Percentiles rank a stretch among this genome's conserved stretches.
These are phyloP conservation scores for Westerdykella aurantiaca DNA, from an alignment of 2,329 filamentous ascomycete species.

Conservation along the genomic window DNA sequence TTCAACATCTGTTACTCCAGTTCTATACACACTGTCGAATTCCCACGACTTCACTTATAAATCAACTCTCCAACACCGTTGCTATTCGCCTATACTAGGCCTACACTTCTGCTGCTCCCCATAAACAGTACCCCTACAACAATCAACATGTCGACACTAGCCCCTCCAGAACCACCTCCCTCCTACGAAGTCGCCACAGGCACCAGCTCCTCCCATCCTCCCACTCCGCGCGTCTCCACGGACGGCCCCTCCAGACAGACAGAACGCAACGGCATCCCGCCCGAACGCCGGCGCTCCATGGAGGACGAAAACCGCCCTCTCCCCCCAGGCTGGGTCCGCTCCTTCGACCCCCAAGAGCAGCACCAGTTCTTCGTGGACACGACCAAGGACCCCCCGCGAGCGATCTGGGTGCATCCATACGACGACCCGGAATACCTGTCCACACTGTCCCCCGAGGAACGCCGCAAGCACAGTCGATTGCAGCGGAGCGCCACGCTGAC, in stretches of 20 bases:
- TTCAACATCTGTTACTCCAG: too few relatives aligned
- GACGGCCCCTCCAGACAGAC: conserved; percentile 26
- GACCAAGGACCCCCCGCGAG: conserved; percentile 47
- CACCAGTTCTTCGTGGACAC: conserved; percentile 63
- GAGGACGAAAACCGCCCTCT: conserved; percentile 55
- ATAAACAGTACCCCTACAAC: not conserved
- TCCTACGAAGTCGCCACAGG: conserved; percentile 29
- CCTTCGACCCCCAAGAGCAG: conserved; percentile 48
- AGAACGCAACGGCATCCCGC: conserved; percentile 50
- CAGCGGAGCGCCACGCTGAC: conserved; percentile 36
- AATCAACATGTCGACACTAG: conserved; percentile 18
- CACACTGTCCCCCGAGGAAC: conserved; percentile 46
- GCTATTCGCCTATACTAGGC: too few relatives aligned
- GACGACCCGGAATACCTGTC: conserved; percentile 52
- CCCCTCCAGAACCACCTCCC: conserved; percentile 27
- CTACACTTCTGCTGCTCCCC: not conserved
- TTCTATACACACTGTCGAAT: too few relatives aligned
- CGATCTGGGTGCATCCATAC: conserved; percentile 58
- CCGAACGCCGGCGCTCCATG: conserved; percentile 51
- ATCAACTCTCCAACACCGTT: too few relatives aligned
- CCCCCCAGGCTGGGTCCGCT: conserved; percentile 53
- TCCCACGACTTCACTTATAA: too few relatives aligned
- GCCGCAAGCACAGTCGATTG: conserved; percentile 42
- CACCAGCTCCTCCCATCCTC: conserved; percentile 11
- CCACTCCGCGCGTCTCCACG: conserved; percentile 25